Percentiles rank a stretch among this genome's conserved stretches.
These are phyloP conservation scores for Apiospora saccharicola DNA, from an alignment of 2,329 filamentous ascomycete species.

Conservation along the genomic window DNA sequence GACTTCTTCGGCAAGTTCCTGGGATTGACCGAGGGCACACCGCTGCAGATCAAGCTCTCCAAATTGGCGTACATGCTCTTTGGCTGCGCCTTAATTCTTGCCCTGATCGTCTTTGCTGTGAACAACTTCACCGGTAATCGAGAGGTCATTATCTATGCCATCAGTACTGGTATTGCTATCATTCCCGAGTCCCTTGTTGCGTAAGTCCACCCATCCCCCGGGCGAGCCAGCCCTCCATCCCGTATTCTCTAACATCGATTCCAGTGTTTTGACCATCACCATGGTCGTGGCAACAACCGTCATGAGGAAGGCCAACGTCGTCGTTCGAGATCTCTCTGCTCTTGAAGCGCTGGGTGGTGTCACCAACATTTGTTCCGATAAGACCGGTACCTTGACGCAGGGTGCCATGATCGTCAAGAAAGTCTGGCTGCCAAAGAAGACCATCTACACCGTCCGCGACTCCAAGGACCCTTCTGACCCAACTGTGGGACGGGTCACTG, in stretches of 20 bases:
- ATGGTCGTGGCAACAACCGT: constrained; percentile 71
- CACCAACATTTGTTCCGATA: constrained; percentile 77
- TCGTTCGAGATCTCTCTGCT: constrained; percentile 70
- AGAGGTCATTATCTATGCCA: constrained; percentile 65
- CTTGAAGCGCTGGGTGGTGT: constrained; percentile 75
- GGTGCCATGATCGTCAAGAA: constrained; percentile 75
- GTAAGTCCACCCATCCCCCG: constrained; percentile 42
- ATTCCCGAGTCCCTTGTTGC: constrained; percentile 72
- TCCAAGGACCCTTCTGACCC: constrained; percentile 69
- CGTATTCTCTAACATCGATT: constrained; percentile 29
- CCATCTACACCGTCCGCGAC: constrained; percentile 66
- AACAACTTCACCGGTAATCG: constrained; percentile 60
- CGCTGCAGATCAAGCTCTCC: constrained; percentile 79
- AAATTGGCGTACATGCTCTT: constrained; percentile 81
- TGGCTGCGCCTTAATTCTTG: constrained; percentile 68
- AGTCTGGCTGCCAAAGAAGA: constrained; percentile 67
- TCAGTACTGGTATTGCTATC: constrained; percentile 66
- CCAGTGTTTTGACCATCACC: constrained; percentile 70
- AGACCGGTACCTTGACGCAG: constrained; percentile 74
- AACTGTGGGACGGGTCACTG: constrained; percentile 62
- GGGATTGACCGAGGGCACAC: constrained; percentile 72
- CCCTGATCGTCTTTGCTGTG: constrained; percentile 65
- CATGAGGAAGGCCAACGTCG: constrained; percentile 70
- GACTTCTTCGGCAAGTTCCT: constrained; percentile 65
- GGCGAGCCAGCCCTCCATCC: neutral